phyloP scores from a whole-genome alignment of 2,329 filamentous ascomycete genomes.

The Curvularia eragrostidis region DNA sequence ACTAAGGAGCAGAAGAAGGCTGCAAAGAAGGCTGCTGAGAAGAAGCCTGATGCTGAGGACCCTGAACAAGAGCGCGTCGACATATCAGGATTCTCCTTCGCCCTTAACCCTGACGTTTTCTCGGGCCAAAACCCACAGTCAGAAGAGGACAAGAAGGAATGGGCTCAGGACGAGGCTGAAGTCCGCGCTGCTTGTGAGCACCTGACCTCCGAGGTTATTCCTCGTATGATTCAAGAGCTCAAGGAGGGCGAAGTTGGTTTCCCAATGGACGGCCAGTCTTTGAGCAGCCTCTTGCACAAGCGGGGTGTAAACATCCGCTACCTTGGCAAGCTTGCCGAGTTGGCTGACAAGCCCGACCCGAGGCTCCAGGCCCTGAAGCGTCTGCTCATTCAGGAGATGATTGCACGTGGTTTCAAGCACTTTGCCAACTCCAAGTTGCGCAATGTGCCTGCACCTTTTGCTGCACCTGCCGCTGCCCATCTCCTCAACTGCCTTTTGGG shows the following conservation, averaged over 20 bases:
- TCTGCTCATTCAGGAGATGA: conserved; percentile 88
- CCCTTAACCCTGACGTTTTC: conserved; percentile 94
- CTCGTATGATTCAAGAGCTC: conserved; percentile 84
- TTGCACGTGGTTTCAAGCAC: conserved; percentile 96
- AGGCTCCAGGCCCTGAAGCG: conserved; percentile 78
- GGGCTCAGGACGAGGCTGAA: conserved; percentile 83
- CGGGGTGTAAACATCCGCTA: conserved; percentile 97
- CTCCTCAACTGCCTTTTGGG: conserved; percentile 94
- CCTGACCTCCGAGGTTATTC: conserved; percentile 77
- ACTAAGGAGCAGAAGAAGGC: conserved; percentile 29
- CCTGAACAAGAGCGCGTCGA: conserved; percentile 74
- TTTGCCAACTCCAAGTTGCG: conserved; percentile 79
- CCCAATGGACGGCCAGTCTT: conserved; percentile 95
- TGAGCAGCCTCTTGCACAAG: conserved; percentile 90
- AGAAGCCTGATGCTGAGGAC: conserved; percentile 34
- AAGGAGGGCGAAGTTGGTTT: conserved; percentile 94
- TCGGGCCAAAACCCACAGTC: conserved; percentile 90
- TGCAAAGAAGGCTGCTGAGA: conserved; percentile 25
- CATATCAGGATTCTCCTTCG: conserved; percentile 83
- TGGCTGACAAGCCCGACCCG: conserved; percentile 65
- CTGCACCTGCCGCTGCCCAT: conserved; percentile 81
- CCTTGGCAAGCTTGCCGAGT: conserved; percentile 79
- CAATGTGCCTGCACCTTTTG: conserved; percentile 78
- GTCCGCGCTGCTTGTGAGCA: conserved; percentile 84
- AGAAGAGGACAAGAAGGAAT: conserved; percentile 84